Evolutionary conservation across 805 yeast genomes (phyloP), one percentile per base, ranked within the genome.

Genomic region (Candida silvatica): DNA sequence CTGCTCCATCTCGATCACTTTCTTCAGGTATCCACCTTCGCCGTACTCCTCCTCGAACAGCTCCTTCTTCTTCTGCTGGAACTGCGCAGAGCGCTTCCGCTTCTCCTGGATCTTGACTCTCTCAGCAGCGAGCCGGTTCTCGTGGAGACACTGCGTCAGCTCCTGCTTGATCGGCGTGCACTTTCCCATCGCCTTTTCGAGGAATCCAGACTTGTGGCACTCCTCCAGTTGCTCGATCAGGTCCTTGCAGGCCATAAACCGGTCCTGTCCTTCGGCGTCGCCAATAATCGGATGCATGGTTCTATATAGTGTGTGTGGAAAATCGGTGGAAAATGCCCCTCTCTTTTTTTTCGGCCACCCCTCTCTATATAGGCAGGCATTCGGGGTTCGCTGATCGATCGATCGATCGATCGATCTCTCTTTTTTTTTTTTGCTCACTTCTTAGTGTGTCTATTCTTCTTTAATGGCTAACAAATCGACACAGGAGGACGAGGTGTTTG

Each of bases 131-230:
- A 74, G 52, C 52, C 96, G 70, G 5, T 90, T 82, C 36, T 74
- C 74, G 51, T 86, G 92, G 17, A 94, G 65, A 59, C 98, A 90
- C 49, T 74, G 64, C 24, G 80, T 61, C 35, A 92, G 66, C 34
- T 82, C 88, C 42, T 81, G 84, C 49, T 87, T 87, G 48, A 81
- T 79, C 35, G 77, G 76, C 58, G 86, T 85, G 61, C 98, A 90
- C 39, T 73, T 66, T 19, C 97, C 97, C 45, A 85, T 63, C 6
- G 83, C 77, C 53, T 82, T 74, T 44, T 73, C 69, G 40, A 81
- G 46, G 45, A 77, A 80, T 37, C 77, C 80, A 36, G 68, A 68
- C 39, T 74, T 69, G 49, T 88, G 96, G 54, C 98, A 90, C 52
- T 84, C 80, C 48, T 90, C 95, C 5, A 90, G 69, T 0, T 94